phyloP scores from a whole-genome alignment of 2,329 filamentous ascomycete species.

The Aspergillus fischeri region DNA sequence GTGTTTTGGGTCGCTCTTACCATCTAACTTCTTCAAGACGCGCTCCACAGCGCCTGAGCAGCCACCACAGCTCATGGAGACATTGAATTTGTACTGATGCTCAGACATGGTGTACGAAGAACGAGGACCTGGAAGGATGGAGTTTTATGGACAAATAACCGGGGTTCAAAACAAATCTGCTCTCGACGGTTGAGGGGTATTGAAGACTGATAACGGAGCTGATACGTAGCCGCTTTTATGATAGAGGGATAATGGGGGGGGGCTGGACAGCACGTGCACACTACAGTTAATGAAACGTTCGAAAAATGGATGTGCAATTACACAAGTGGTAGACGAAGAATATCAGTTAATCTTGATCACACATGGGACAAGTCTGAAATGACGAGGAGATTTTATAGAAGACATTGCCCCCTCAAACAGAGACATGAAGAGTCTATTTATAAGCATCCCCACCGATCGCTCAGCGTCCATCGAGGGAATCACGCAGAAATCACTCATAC shows the following conservation, averaged over 20 bases:
- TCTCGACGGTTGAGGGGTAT: neutral
- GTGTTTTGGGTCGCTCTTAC: constrained; percentile 28
- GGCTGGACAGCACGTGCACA: neutral
- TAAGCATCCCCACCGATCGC: neutral
- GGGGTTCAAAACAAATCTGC: neutral
- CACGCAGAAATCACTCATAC: neutral
- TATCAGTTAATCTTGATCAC: neutral
- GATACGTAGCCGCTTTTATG: neutral
- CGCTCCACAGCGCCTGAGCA: constrained; percentile 93
- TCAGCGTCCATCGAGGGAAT: neutral
- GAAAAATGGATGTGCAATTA: neutral
- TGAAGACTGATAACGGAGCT: neutral
- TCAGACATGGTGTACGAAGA: constrained; percentile 52
- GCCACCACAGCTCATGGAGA: constrained; percentile 90
- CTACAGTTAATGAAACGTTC: neutral
- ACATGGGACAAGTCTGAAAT: neutral
- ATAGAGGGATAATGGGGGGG: neutral
- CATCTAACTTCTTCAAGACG: constrained; percentile 86
- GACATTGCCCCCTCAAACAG: neutral
- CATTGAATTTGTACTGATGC: constrained; percentile 92
- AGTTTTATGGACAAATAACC: constrained; percentile 2
- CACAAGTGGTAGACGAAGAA: neutral
- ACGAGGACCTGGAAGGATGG: constrained; percentile 1
- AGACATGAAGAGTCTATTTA: neutral
- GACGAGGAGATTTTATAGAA: neutral